phyloP scores from a whole-genome alignment of 1,284 basidiomycete species.

The Ganoderma lingzhi region DNA sequence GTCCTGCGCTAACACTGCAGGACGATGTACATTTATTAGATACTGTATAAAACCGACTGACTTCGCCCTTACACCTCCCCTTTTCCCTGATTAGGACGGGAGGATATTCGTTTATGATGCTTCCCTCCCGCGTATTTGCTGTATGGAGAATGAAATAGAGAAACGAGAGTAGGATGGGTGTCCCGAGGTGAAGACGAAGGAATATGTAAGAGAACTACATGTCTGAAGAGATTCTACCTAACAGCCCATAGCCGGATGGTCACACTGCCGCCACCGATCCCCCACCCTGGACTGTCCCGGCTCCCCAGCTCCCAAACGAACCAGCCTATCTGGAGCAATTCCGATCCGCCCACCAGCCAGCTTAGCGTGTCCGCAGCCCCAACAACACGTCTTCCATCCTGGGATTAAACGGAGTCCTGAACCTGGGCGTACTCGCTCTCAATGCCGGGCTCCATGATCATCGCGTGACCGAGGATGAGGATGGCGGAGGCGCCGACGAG shows the following conservation, averaged over 20 bases:
- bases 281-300: no score
- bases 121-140: not conserved
- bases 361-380: not conserved
- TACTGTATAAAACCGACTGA: slow-evolving; percentile 16
- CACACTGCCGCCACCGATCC: not conserved
- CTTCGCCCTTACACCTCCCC: not conserved
- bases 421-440: slow-evolving; percentile 89
- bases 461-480: slow-evolving; percentile 83
- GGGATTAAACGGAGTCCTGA: slow-evolving; percentile 64
- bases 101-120: not conserved
- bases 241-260: not conserved
- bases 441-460: slow-evolving; percentile 86
- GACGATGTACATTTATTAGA: slow-evolving; percentile 15
- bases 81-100: not conserved
- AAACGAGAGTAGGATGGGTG: slow-evolving; percentile 1
- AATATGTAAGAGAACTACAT: slow-evolving; percentile 8
- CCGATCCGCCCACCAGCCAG: not conserved
- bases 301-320: not conserved
- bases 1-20: slow-evolving; percentile 6
- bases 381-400: not conserved
- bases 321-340: not conserved
- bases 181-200: slow-evolving; percentile 9
- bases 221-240: slow-evolving; percentile 7
- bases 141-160: not conserved
- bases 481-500: slow-evolving; percentile 79